Conservation (phyloP, 2,329 filamentous ascomycete species). For the Colletotrichum sp. region DNA sequence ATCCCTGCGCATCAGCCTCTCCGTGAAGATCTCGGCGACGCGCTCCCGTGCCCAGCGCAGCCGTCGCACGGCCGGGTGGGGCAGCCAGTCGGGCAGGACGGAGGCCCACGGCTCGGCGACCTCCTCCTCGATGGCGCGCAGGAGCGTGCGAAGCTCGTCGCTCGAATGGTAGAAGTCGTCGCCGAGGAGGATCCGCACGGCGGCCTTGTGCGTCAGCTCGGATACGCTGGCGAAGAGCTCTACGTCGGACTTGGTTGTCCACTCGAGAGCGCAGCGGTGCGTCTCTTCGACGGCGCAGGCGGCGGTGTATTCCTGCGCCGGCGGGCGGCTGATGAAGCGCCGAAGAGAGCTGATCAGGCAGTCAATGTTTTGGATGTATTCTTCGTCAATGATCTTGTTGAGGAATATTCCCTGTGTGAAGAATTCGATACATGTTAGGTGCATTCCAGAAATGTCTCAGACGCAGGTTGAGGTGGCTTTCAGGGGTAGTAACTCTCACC, state of each 20-base stretch:
- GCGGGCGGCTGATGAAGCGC: conserved; percentile 11
- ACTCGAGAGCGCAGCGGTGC: conserved; percentile 15
- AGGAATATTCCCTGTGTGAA: conserved; percentile 15
- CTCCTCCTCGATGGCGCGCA: conserved; percentile 17
- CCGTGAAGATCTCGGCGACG: conserved; percentile 21
- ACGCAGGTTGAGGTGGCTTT: neutral
- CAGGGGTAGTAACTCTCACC: conserved; percentile 6
- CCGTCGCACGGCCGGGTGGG: conserved; percentile 12
- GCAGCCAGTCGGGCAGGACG: conserved; percentile 21
- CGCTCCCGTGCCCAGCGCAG: conserved; percentile 16
- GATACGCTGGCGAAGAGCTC: conserved; percentile 18
- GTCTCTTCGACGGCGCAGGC: conserved; percentile 21
- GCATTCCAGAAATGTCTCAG: neutral
- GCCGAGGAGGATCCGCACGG: conserved; percentile 21
- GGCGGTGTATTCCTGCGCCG: conserved; percentile 3
- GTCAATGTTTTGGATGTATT: conserved; percentile 17
- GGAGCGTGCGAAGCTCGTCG: conserved; percentile 16
- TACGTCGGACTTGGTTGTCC: neutral
- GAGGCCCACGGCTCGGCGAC: neutral
- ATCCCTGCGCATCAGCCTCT: conserved; percentile 18
- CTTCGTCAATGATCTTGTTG: conserved; percentile 21
- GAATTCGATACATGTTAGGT: neutral
- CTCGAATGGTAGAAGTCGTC: conserved; percentile 22
- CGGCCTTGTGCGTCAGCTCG: conserved; percentile 16
- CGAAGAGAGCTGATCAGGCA: conserved; percentile 9